Conservation (phyloP, 139 green algal species). For the Trebouxia sp. region DNA sequence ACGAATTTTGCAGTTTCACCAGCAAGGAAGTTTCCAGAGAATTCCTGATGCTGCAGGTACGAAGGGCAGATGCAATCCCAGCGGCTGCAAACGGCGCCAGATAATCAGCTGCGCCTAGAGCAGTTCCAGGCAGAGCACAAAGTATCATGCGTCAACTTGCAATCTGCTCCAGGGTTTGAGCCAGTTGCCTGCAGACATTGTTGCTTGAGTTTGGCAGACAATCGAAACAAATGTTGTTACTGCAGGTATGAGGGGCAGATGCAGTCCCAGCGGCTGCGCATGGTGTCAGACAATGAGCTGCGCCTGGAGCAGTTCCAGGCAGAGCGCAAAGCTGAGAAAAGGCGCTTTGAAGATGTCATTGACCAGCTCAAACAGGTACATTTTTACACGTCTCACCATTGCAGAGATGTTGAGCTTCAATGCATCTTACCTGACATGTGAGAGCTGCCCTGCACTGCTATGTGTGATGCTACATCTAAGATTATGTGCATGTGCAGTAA, state of each 20-base stretch:
- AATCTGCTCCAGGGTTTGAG: too few relatives aligned
- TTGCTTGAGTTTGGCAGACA: too few relatives aligned
- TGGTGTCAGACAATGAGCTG: constrained; percentile 34
- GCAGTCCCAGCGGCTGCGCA: constrained; percentile 32
- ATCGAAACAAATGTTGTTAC: not conserved
- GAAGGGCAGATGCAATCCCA: constrained; percentile 38
- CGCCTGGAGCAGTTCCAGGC: constrained; percentile 37
- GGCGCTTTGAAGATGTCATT: constrained; percentile 1
- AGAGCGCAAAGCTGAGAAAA: constrained; percentile 32
- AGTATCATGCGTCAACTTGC: too few relatives aligned
- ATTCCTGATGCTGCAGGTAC: constrained; percentile 3
- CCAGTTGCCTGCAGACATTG: too few relatives aligned
- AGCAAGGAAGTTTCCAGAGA: too few relatives aligned
- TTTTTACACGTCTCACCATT: too few relatives aligned
- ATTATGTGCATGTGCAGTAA: too few relatives aligned
- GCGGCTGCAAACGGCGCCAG: constrained; percentile 32
- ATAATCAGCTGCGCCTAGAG: constrained; percentile 30
- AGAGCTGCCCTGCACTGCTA: too few relatives aligned
- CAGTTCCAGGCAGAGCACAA: constrained; percentile 38
- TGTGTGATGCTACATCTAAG: too few relatives aligned
- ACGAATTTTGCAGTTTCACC: too few relatives aligned
- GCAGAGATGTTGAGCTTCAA: too few relatives aligned
- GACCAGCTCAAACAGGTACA: constrained; percentile 6
- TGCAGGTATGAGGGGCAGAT: constrained; percentile 40
- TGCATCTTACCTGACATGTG: too few relatives aligned